Evolutionary conservation across 208 protist species (phyloP), one percentile per base, ranked within the genome.

Genomic region (Acanthamoeba polyphaga): DNA sequence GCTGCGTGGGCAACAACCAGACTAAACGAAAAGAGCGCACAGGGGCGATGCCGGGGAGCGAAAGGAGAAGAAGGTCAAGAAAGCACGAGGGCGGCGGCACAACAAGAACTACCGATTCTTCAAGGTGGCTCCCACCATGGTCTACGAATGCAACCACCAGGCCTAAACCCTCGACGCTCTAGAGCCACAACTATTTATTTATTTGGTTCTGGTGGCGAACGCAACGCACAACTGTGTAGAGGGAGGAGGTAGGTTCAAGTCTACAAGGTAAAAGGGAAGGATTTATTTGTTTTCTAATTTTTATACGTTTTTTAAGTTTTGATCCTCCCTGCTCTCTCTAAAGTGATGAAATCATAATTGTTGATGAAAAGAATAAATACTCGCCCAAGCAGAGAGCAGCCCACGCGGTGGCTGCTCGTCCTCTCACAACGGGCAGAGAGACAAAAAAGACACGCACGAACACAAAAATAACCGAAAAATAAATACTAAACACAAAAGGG

Each of bases 81-180:
- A 82, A n/a, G 38, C n/a, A n/a, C 72, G 72, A 24, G 72, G 72
- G n/a, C 72, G 72, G 9, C 7, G 72, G 72, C 15, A 38, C 34
- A 82, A 82, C 72, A 82, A 82, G 22, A 17, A 82, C 72, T 82
- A 82, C 72, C 72, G 72, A 82, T 82, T 82, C 38, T 82, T 82
- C 72, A 82, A 29, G 19, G 72, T 82, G 72, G 38, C 24, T 12
- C 82, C 82, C 32, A 43, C 53, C 46, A 64, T 90, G 49, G 82
- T 90, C 24, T 90, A 90, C 34, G 82, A 90, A 27, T 90, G 82
- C 34, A 90, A 90, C 32, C 43, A 90, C 27, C 82, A 90, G 29
- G 82, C n/a, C 38, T 43, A 43, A 2, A 4, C 38, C 38, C 3
- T 2, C 38, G 34, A 34, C 34, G 34, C 34, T 34, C 34, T 34